Evolutionary conservation across 106 monocot species (phyloP).

Genomic region (Dioscorea zingiberensis): DNA sequence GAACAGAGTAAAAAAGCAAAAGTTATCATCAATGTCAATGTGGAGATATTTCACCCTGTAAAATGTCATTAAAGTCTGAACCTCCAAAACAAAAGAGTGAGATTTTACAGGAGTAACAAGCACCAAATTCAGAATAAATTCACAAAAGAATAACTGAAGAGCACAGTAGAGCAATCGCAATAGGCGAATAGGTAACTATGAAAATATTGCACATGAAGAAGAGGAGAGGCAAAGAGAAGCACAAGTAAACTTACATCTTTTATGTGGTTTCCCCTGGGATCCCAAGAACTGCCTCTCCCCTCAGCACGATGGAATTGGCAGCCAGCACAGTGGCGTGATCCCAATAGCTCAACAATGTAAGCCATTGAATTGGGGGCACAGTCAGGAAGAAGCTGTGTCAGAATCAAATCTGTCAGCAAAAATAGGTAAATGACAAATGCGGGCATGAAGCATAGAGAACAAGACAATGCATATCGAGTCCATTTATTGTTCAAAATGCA

Average conservation of each 20-base stretch:
- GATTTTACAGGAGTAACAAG: too few relatives aligned
- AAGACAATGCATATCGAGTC: background rate
- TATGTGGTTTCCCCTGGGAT: constrained; percentile 64
- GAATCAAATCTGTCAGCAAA: constrained; percentile 6
- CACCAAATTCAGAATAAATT: too few relatives aligned
- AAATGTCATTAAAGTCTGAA: too few relatives aligned
- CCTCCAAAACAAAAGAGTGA: too few relatives aligned
- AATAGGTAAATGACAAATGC: too few relatives aligned
- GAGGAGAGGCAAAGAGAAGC: background rate
- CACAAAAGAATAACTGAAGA: too few relatives aligned
- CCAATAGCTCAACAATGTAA: constrained; percentile 66
- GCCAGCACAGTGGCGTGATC: constrained; percentile 61
- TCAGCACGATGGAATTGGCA: constrained; percentile 92
- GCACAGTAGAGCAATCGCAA: background rate
- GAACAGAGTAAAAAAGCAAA: background rate
- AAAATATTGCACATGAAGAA: background rate
- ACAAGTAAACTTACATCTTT: constrained; percentile 37
- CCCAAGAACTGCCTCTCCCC: constrained; percentile 76
- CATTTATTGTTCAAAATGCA: too few relatives aligned
- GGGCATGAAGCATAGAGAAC: background rate
- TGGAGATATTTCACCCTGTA: too few relatives aligned
- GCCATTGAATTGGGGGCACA: constrained; percentile 89
- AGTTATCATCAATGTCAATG: too few relatives aligned
- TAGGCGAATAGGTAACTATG: background rate
- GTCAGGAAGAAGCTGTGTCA: constrained; percentile 72